Evolutionary conservation across 192 early-diverging fungal species (phyloP).

Genomic region (Coemansia sp.): DNA sequence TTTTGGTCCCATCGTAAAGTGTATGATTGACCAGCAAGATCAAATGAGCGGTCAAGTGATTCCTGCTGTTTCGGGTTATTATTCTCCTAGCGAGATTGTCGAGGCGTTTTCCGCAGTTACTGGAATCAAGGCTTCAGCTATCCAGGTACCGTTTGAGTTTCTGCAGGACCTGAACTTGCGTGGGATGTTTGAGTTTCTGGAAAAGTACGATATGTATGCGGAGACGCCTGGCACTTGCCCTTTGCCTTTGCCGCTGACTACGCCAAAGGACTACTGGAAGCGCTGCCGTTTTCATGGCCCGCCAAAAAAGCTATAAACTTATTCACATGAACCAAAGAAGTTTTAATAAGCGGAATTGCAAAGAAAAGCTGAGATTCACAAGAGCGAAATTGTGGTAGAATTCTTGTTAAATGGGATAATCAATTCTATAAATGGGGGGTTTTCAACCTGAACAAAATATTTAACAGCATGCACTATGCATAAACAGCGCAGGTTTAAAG

Average conservation of each 20-base stretch:
- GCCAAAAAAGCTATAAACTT: slow-evolving; percentile 3
- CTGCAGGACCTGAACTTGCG: neutral
- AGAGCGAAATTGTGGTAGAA: too few species aligned
- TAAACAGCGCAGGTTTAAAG: too few species aligned
- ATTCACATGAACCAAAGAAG: too few species aligned
- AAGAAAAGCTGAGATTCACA: too few species aligned
- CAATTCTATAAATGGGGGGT: too few species aligned
- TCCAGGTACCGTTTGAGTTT: slow-evolving; percentile 10
- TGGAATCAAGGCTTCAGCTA: slow-evolving; percentile 5
- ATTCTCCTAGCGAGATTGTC: slow-evolving; percentile 18
- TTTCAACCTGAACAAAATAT: too few species aligned
- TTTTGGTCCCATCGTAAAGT: slow-evolving; percentile 17
- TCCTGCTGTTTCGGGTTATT: slow-evolving; percentile 17
- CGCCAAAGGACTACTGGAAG: slow-evolving; percentile 21
- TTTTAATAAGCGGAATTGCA: neutral
- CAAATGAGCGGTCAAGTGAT: slow-evolving; percentile 1
- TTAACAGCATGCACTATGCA: too few species aligned
- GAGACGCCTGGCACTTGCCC: neutral
- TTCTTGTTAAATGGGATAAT: too few species aligned
- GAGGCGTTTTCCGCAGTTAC: slow-evolving; percentile 19
- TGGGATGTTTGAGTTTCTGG: slow-evolving; percentile 25
- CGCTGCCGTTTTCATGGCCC: slow-evolving; percentile 17
- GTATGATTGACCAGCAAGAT: slow-evolving; percentile 17
- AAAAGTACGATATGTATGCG: slow-evolving; percentile 16
- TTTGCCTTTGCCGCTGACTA: slow-evolving; percentile 6